Conservation (phyloP, 495 filamentous ascomycete species). For the Aspergillus steynii region DNA sequence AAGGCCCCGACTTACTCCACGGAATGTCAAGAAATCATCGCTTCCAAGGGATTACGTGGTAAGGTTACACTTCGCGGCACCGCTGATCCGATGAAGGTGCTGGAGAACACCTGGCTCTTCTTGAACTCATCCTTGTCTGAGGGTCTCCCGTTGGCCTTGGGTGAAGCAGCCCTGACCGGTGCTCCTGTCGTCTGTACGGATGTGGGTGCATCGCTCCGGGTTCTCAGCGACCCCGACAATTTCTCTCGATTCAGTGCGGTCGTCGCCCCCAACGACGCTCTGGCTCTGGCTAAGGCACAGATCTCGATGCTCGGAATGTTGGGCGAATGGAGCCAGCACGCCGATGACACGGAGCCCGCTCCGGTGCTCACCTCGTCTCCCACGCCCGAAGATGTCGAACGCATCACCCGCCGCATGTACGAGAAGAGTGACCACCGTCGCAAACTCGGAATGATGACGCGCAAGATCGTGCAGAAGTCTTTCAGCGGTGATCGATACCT, state of each 20-base stretch:
- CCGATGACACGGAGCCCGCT: conserved; percentile 43
- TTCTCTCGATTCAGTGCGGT: conserved; percentile 60
- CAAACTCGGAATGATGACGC: conserved; percentile 60
- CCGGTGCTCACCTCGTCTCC: conserved; percentile 52
- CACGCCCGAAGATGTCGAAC: conserved; percentile 51
- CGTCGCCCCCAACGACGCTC: conserved; percentile 63
- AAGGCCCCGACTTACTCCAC: conserved; percentile 60
- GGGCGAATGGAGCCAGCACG: conserved; percentile 58
- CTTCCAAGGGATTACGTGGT: conserved; percentile 56
- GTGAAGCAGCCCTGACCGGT: conserved; percentile 64
- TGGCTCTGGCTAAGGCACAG: conserved; percentile 59
- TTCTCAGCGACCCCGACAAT: conserved; percentile 61
- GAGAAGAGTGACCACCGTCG: conserved; percentile 58
- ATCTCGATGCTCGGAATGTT: conserved; percentile 61
- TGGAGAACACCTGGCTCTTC: conserved; percentile 65
- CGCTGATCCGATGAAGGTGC: conserved; percentile 57
- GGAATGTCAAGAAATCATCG: conserved; percentile 63
- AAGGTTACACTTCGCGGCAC: conserved; percentile 56
- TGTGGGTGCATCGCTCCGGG: conserved; percentile 62
- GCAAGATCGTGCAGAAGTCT: conserved; percentile 59
- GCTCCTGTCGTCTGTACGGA: conserved; percentile 66
- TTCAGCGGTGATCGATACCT: conserved; percentile 65
- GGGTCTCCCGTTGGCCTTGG: conserved; percentile 64
- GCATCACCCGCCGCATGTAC: conserved; percentile 61
- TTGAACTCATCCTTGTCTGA: conserved; percentile 68